Evolutionary conservation across 306 rosid species (phyloP), one percentile per base, ranked within the genome.

Genomic region (Begonia peltatifolia): DNA sequence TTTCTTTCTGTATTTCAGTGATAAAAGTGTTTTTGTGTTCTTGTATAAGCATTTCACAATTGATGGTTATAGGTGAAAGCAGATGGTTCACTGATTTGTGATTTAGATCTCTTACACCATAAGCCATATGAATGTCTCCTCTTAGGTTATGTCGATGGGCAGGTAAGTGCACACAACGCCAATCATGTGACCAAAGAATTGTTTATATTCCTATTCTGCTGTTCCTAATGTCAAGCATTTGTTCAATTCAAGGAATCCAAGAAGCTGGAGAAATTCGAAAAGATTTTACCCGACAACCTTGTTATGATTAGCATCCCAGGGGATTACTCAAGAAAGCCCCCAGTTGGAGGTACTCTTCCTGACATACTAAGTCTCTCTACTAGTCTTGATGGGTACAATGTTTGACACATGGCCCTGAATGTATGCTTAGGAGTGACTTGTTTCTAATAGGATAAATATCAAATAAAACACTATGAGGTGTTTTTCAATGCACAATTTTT

Each of bases 291-390:
- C 48, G 75, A 85, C 58, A 71, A 80, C 67, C 82, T 59, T 52
- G 76, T 89, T 47, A 76, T 89, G 52, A 72, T 89, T 63, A 84
- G 94, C 76, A 61, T 89, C 68, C 95, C 95, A 1, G 95, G 94
- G 42, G 95, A 74, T 70, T 89, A 79, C 81, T 85, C 97, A 12
- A 84, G 97, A 75, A 89, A 89, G 75, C 97, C 95, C 51, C 95
- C 90, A 14, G 59, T 89, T 14, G 87, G 85, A 76, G 90, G 97
- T 89, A 74, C 25, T 46, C 57, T 30, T 69, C 38, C 30, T 6
- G 11, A 20, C 48, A 10, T 44, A 44, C n/a, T 44, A 44, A 44
- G 6, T 44, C 6, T 1, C 48, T n/a, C 12, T 43, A 7, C 51
- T 44, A 44, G 18, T 57, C 4, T 46, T 41, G 9, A 17, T 25